Base-by-base conservation (phyloP, 352 stramenopile species). In the Phytophthora meadii region DNA sequence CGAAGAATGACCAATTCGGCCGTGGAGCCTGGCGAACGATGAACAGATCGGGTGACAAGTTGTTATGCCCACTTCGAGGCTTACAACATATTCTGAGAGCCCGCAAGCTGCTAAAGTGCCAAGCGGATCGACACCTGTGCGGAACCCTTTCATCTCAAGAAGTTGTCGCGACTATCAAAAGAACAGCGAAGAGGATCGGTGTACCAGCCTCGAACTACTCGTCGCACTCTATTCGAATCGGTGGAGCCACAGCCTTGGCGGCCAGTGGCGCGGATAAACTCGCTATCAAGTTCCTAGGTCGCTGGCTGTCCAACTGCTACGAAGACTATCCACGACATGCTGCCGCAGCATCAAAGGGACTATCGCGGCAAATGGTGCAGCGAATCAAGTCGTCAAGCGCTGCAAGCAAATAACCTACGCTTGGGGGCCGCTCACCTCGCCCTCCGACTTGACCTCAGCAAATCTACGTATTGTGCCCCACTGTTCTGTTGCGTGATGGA, bases 1-100 rank as follows among this genome's bases (percentile, higher is more conserved):
- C 52, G 66, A 70, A 47, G 6, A 74, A 66, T 12, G 54, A 62
- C 28, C 54, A 74, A 40, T 64, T 52, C 22, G 53, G 66, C 14
- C 17, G 60, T 12, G 54, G 49, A 14, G 60, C 48, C 7, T 64
- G 50, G 46, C 24, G 66, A 1, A 67, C 52, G 12, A 66, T 65
- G 54, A 54, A 61, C 44, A 14, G 22, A 8, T 67, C 64, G 5
- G 6, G 15, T 2, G 15, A 49, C 42, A 19, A 12, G 45, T 30
- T 32, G 48, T 50, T 37, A 15, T 70, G 53, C 27, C 66, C 59
- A 5, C 54, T 70, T 1, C n/a, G 11, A 8, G 44, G 58, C 10
- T 27, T 65, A 17, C 37, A 48, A 22, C 39, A 65, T 24, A 37
- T 60, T 22, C 34, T 28, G 34, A 5, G 22, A 44, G 42, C 17